Conservation (phyloP, 164 flowering plant species). For the Chloranthus sessilifolius region DNA sequence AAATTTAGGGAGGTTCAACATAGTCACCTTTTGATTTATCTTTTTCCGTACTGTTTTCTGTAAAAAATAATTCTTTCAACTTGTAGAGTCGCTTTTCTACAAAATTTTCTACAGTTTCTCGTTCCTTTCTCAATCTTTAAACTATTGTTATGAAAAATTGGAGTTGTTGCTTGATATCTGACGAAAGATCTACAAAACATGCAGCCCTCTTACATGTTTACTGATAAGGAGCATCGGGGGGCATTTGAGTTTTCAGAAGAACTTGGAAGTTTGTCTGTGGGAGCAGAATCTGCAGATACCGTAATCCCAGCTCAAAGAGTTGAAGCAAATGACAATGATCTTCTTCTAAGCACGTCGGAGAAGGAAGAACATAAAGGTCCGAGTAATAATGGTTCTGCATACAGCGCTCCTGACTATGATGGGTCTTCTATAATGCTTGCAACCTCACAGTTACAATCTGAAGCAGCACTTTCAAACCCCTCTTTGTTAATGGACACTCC, state of each 20-base stretch:
- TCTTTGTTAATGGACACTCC: conserved; percentile 24
- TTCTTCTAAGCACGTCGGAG: conserved; percentile 70
- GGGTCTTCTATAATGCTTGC: conserved; percentile 27
- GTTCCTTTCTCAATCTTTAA: not conserved
- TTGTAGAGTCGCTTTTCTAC: too few species aligned
- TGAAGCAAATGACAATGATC: conserved; percentile 89
- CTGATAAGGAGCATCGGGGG: conserved; percentile 93
- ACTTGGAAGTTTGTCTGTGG: conserved; percentile 66
- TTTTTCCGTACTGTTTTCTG: too few species aligned
- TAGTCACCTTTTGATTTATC: too few species aligned
- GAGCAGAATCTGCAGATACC: conserved; percentile 44
- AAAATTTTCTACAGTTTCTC: not conserved
- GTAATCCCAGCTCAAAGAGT: conserved; percentile 51
- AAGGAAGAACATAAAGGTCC: conserved; percentile 64
- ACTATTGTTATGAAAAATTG: too few species aligned
- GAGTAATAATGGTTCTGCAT: conserved; percentile 63
- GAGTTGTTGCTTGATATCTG: not conserved
- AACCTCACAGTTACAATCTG: conserved; percentile 32
- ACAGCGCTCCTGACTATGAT: conserved; percentile 63
- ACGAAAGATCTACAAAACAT: conserved; percentile 18
- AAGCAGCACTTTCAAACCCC: conserved; percentile 32
- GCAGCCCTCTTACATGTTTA: conserved; percentile 99
- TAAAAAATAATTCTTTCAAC: too few species aligned
- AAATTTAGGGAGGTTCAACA: too few species aligned
- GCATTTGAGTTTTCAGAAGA: conserved; percentile 95